These are phyloP conservation scores for Heimioporus sp. DNA, from an alignment of 768 basidiomycete species.

Conservation along the genomic window DNA sequence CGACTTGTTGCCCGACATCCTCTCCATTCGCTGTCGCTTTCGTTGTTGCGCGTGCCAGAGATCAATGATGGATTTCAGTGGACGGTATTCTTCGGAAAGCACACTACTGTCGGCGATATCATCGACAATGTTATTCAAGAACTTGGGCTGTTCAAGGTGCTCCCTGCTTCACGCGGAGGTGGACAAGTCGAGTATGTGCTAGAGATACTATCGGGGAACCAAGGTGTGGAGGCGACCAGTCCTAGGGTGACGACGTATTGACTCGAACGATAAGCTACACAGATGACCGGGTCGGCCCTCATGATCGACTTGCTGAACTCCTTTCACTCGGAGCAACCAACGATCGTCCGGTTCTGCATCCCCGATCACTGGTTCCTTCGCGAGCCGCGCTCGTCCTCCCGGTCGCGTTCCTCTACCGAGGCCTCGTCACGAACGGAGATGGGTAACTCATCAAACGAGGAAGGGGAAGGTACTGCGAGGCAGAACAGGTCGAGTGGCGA, in stretches of 20 bases:
- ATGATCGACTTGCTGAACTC: slow-evolving; percentile 16
- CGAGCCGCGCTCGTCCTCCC: slow-evolving; percentile 51
- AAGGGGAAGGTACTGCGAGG: slow-evolving; percentile 65
- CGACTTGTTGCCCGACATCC: slow-evolving; percentile 74
- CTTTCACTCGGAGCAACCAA: slow-evolving; percentile 1
- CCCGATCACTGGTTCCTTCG: slow-evolving; percentile 81
- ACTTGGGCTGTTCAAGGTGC: slow-evolving; percentile 63
- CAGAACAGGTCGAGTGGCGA: slow-evolving; percentile 33
- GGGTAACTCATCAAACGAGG: slow-evolving; percentile 33
- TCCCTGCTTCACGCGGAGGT: slow-evolving; percentile 68
- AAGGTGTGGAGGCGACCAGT: slow-evolving; percentile 41
- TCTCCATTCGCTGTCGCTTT: slow-evolving; percentile 47
- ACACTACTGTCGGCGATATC: slow-evolving; percentile 53
- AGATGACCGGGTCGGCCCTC: slow-evolving; percentile 8
- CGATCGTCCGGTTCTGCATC: slow-evolving; percentile 59
- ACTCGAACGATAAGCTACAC: slow-evolving; percentile 11
- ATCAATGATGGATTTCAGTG: slow-evolving; percentile 71
- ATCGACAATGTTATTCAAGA: slow-evolving; percentile 54
- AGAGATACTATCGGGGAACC: slow-evolving; percentile 55
- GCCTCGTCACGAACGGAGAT: slow-evolving; percentile 21
- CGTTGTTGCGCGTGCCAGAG: slow-evolving; percentile 71
- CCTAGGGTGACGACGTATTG: not conserved
- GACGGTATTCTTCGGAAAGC: slow-evolving; percentile 61
- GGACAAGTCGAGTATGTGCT: slow-evolving; percentile 64
- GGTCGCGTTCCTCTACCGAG: slow-evolving; percentile 51